Conservation (phyloP, 306 rosid genomes). For the Cyamopsis tetragonoloba region DNA sequence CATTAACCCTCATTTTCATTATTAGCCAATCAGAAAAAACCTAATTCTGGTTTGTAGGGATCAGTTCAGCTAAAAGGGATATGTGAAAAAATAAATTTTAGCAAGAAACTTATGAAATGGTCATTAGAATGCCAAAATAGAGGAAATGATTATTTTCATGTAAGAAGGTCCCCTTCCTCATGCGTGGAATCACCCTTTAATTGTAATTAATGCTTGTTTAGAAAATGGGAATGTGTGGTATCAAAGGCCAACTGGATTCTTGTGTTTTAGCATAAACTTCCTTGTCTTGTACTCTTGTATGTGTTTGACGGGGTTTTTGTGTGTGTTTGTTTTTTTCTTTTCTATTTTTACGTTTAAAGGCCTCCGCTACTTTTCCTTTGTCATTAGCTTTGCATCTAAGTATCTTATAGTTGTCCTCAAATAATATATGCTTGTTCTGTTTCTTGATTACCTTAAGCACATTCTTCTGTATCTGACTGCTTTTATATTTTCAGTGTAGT, state of each 20-base stretch:
- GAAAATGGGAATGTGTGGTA: conserved; percentile 3
- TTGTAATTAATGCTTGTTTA: conserved; percentile 1
- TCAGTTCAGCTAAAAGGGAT: neutral
- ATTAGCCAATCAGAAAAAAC: neutral
- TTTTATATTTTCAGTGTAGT: conserved; percentile 72
- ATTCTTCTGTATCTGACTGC: conserved; percentile 17
- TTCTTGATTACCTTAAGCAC: conserved; percentile 20
- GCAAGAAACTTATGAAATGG: neutral
- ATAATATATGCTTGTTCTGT: conserved; percentile 15
- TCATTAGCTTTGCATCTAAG: conserved; percentile 9
- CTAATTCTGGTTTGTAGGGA: neutral
- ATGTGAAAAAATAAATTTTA: neutral
- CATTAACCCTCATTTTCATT: neutral
- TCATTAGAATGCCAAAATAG: neutral
- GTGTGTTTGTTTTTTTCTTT: neutral
- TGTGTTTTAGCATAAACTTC: conserved; percentile 8
- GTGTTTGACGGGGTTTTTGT: neutral
- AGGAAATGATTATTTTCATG: neutral
- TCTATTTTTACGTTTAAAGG: neutral
- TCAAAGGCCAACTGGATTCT: neutral
- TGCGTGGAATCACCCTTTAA: neutral
- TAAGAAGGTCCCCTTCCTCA: neutral
- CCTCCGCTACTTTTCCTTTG: neutral
- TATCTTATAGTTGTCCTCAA: neutral
- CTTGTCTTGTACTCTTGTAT: neutral